phyloP scores from a whole-genome alignment of 208 protist genomes.

The Acanthamoeba quina region DNA sequence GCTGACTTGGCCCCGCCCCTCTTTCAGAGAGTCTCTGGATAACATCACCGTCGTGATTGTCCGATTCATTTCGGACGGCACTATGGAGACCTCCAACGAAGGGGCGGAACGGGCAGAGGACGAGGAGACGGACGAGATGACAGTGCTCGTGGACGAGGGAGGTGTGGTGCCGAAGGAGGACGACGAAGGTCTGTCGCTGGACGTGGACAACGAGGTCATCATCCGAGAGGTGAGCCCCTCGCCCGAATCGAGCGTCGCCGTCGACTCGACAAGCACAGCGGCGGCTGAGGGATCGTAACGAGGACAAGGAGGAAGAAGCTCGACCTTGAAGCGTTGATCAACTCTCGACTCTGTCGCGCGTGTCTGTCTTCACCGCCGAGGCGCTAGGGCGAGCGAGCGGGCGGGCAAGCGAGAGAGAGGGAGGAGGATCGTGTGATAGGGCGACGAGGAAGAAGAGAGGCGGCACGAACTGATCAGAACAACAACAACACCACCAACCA shows the following conservation, averaged over 20 bases:
- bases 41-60: slow-evolving; percentile 70
- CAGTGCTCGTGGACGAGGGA: background rate
- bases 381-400: no score
- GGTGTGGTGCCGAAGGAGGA: background rate
- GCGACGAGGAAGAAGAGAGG: background rate
- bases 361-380: background rate
- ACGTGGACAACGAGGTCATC: slow-evolving; percentile 33
- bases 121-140: background rate
- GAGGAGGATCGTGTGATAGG: background rate
- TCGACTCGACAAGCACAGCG: background rate
- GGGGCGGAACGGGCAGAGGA: background rate
- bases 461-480: no score
- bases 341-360: no score
- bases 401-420: background rate
- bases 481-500: no score
- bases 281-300: background rate
- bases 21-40: slow-evolving; percentile 64
- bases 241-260: background rate
- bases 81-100: background rate
- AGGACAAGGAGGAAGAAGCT: background rate
- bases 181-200: background rate
- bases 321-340: background rate
- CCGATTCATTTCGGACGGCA: slow-evolving; percentile 15
- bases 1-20: background rate
- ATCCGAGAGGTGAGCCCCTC: slow-evolving; percentile 14